These are phyloP conservation scores for Lycium barbarum DNA, from an alignment of 257 asterid genomes.

Conservation along the genomic window DNA sequence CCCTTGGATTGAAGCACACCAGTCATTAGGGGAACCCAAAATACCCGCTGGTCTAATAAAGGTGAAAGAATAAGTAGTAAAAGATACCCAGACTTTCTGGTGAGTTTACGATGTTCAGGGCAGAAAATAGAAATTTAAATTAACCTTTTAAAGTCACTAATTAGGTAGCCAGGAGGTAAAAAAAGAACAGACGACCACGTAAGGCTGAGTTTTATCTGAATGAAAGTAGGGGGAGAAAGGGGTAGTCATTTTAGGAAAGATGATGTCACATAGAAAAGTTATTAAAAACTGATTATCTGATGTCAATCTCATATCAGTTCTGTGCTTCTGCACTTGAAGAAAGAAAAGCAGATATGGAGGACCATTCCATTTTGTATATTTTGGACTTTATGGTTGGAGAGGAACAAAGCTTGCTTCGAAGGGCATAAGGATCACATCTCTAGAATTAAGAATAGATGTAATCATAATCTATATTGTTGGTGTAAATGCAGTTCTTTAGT, in stretches of 20 bases:
- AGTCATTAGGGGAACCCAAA: slow-evolving; percentile 24
- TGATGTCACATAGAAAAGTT: neutral
- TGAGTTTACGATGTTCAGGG: neutral
- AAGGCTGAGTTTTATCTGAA: slow-evolving; percentile 14
- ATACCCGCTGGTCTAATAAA: neutral
- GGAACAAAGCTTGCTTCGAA: too few species aligned
- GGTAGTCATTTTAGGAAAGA: slow-evolving; percentile 16
- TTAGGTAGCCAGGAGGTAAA: slow-evolving; percentile 23
- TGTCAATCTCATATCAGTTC: slow-evolving; percentile 1
- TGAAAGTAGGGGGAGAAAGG: neutral
- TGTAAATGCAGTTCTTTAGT: too few species aligned
- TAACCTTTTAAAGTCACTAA: neutral
- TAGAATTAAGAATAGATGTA: too few species aligned
- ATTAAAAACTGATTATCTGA: slow-evolving; percentile 4
- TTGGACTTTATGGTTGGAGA: too few species aligned
- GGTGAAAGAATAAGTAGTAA: slow-evolving; percentile 8
- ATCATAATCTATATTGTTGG: too few species aligned
- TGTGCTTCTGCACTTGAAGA: neutral
- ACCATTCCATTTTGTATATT: too few species aligned
- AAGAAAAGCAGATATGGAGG: neutral
- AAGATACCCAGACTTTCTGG: slow-evolving; percentile 1
- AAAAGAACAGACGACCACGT: neutral
- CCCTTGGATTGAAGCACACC: slow-evolving; percentile 10
- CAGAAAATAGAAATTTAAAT: neutral
- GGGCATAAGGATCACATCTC: too few species aligned